These are phyloP conservation scores for Lagenidium giganteum DNA, from an alignment of 352 stramenopile genomes.

Conservation along the genomic window DNA sequence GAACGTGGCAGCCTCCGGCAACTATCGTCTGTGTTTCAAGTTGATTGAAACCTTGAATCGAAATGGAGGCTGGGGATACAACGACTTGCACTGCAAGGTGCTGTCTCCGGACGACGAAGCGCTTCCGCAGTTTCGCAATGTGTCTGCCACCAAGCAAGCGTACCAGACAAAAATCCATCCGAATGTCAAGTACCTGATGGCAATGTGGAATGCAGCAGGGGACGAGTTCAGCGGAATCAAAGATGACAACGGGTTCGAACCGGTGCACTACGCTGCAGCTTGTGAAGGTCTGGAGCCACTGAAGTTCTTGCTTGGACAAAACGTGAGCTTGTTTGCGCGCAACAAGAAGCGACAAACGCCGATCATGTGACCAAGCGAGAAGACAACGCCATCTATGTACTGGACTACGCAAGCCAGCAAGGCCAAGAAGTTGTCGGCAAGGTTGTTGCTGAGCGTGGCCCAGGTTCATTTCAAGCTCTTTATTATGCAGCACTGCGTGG, in stretches of 20 bases:
- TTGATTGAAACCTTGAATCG: conserved; percentile 6
- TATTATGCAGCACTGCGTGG: conserved; percentile 48
- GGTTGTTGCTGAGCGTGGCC: conserved; percentile 40
- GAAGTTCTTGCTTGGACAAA: conserved; percentile 51
- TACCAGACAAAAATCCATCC: conserved; percentile 54
- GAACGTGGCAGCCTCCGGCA: background rate
- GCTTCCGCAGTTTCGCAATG: conserved; percentile 31
- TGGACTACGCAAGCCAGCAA: conserved; percentile 48
- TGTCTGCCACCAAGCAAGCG: conserved; percentile 55
- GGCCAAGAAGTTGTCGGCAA: conserved; percentile 22
- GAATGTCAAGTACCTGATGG: conserved; percentile 54
- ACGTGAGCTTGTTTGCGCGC: conserved; percentile 44
- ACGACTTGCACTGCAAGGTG: conserved; percentile 36
- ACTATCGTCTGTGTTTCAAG: conserved; percentile 2
- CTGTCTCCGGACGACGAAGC: conserved; percentile 20
- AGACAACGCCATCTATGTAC: conserved; percentile 50
- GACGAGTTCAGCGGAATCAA: conserved; percentile 47
- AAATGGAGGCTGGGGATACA: conserved; percentile 31
- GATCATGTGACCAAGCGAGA: conserved; percentile 55
- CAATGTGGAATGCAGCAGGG: conserved; percentile 46
- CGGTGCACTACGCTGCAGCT: conserved; percentile 62
- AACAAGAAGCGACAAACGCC: conserved; percentile 62
- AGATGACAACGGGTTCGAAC: conserved; percentile 52
- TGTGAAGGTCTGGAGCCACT: conserved; percentile 49
- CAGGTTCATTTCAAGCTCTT: conserved; percentile 45